Evolutionary conservation across 169 alveolate genomes (phyloP).

Genomic region (Plasmodium knowlesi): DNA sequence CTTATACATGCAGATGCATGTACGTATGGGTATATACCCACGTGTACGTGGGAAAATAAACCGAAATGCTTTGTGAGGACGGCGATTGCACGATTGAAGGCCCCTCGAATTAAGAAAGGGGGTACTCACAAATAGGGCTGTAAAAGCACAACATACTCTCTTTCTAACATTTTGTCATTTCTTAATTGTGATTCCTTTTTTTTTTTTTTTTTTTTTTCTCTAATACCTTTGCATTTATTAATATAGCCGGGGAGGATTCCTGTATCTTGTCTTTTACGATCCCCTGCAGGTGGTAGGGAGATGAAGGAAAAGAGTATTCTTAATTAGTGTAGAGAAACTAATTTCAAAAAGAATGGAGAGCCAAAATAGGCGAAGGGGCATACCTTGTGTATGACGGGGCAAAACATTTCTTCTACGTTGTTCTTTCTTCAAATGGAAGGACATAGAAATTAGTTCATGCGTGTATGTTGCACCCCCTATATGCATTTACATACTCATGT

Average conservation of each 20-base stretch:
- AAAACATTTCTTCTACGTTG: conserved; percentile 75
- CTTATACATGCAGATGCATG: background rate
- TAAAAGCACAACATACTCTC: background rate
- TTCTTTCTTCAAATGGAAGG: conserved; percentile 31
- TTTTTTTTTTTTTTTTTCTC: too few relatives aligned
- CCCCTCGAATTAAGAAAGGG: background rate
- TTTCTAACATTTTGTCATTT: background rate
- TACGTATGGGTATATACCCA: too few relatives aligned
- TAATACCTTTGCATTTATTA: conserved; percentile 86
- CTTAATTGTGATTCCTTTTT: background rate
- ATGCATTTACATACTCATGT: background rate
- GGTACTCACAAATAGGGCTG: background rate
- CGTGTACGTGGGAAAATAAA: too few relatives aligned
- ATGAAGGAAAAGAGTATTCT: background rate
- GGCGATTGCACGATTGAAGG: too few relatives aligned
- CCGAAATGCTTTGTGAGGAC: background rate
- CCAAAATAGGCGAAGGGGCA: background rate
- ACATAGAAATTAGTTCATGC: background rate
- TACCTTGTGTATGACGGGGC: conserved; percentile 90
- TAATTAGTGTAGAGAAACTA: background rate
- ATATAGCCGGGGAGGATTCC: conserved; percentile 90
- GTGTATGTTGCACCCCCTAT: background rate
- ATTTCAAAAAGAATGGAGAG: background rate
- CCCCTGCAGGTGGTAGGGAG: conserved; percentile 76
- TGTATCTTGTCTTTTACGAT: conserved; percentile 81